Percentiles rank a stretch among this genome's conserved stretches.
These are phyloP conservation scores for Colletotrichum acutatum DNA, from an alignment of 2,329 filamentous ascomycete species.

Conservation along the genomic window DNA sequence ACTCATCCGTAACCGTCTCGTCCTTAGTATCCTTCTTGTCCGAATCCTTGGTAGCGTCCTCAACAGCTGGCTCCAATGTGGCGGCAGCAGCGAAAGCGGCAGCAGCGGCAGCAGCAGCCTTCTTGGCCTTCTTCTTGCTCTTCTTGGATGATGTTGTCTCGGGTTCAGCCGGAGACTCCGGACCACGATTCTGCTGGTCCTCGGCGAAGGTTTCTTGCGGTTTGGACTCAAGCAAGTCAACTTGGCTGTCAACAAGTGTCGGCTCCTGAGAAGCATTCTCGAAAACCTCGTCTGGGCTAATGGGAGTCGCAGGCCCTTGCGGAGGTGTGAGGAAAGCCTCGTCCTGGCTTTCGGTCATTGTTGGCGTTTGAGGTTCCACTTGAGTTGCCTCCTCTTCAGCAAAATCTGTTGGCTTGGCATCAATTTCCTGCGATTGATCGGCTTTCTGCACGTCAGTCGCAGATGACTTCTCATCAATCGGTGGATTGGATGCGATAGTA, in stretches of 20 bases:
- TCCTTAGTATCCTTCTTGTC: slow-evolving; percentile 21
- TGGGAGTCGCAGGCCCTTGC: neutral
- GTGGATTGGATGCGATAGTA: neutral
- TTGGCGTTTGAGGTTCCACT: slow-evolving; percentile 14
- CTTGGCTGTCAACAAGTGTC: slow-evolving; percentile 23
- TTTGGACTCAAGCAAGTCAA: slow-evolving; percentile 13
- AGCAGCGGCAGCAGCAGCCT: slow-evolving; percentile 14
- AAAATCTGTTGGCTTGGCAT: neutral
- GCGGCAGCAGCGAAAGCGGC: neutral
- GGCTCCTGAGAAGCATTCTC: slow-evolving; percentile 21
- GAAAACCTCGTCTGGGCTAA: neutral
- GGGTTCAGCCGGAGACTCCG: slow-evolving; percentile 5
- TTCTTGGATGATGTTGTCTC: slow-evolving; percentile 40
- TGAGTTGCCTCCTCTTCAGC: neutral
- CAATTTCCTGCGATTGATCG: neutral
- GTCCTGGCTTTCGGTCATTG: slow-evolving; percentile 3
- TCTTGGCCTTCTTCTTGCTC: slow-evolving; percentile 42
- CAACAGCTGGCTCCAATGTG: neutral
- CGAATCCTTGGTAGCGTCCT: neutral
- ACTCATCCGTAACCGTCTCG: slow-evolving; percentile 8
- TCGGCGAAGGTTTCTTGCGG: slow-evolving; percentile 22
- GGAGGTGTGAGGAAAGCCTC: slow-evolving; percentile 8
- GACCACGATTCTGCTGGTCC: slow-evolving; percentile 14
- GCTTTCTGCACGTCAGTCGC: neutral
- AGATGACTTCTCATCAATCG: neutral